Evolutionary conservation across 2,329 filamentous ascomycete genomes (phyloP).

Genomic region (Sporothrix brasiliensis): DNA sequence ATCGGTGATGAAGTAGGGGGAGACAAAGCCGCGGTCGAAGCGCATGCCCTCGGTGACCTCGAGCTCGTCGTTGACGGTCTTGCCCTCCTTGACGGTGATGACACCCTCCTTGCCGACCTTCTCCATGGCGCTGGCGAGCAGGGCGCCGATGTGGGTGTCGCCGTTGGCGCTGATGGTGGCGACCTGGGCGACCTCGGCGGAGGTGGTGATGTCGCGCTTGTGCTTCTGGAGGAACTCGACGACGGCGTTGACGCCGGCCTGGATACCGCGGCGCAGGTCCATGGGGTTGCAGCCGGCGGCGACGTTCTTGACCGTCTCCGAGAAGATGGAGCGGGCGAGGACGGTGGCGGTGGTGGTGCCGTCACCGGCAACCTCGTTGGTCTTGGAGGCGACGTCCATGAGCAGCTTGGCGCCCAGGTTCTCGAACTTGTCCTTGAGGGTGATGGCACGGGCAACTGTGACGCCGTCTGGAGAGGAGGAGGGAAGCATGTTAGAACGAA

Average conservation of each 20-base stretch:
- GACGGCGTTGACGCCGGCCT: constrained; percentile 92
- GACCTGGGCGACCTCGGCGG: constrained; percentile 94
- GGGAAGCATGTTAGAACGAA: neutral
- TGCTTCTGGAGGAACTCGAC: constrained; percentile 93
- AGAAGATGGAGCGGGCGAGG: constrained; percentile 96
- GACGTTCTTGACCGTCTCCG: constrained; percentile 99
- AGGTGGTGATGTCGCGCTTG: constrained; percentile 98
- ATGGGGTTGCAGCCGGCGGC: constrained; percentile 99
- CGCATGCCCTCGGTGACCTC: constrained; percentile 99
- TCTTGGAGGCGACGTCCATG: constrained; percentile 98
- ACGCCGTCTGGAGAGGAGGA: constrained; percentile 68
- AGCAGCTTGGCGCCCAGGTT: constrained; percentile 96
- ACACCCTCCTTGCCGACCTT: constrained; percentile 99
- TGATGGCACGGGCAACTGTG: constrained; percentile 85
- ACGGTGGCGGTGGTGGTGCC: constrained; percentile 98
- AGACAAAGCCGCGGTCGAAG: constrained; percentile 98
- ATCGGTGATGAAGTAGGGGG: constrained; percentile 99
- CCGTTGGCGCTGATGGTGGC: constrained; percentile 98
- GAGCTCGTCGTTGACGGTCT: constrained; percentile 96
- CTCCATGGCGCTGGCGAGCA: constrained; percentile 99
- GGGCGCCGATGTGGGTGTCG: constrained; percentile 88
- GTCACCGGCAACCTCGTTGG: constrained; percentile 98
- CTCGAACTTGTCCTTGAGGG: constrained; percentile 98
- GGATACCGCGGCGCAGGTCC: constrained; percentile 95
- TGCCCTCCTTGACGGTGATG: constrained; percentile 99